Percentiles rank a stretch among this genome's conserved stretches.
These are phyloP conservation scores for Vickermania ingenoplastis DNA, from an alignment of 208 protist species.

Conservation along the genomic window DNA sequence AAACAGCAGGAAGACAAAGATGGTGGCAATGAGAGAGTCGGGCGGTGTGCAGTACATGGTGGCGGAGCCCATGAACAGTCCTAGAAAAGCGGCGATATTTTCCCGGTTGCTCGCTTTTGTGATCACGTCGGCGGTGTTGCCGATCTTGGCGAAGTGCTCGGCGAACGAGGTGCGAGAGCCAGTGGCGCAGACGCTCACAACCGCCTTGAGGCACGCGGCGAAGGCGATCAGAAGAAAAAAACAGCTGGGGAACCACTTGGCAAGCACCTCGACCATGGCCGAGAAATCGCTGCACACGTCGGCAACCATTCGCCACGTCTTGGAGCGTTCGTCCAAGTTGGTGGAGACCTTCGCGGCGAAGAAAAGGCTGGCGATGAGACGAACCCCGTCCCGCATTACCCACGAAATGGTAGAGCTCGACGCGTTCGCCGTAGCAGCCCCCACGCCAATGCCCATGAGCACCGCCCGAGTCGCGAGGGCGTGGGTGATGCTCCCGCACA, in stretches of 20 bases:
- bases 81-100: slow-evolving; percentile 28
- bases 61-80: slow-evolving; percentile 23
- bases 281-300: slow-evolving; percentile 45
- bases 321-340: slow-evolving; percentile 35
- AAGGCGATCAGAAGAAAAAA: slow-evolving; percentile 18
- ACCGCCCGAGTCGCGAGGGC: slow-evolving; percentile 43
- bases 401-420: slow-evolving; percentile 38
- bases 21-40: slow-evolving; percentile 6
- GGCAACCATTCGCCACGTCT: slow-evolving; percentile 48
- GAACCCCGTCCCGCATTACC: slow-evolving; percentile 45
- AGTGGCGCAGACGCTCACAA: slow-evolving; percentile 30
- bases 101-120: slow-evolving; percentile 44
- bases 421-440: slow-evolving; percentile 21
- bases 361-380: slow-evolving; percentile 31
- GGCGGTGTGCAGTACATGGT: slow-evolving; percentile 26
- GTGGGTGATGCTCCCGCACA: slow-evolving; percentile 25
- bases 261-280: slow-evolving; percentile 28
- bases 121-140: slow-evolving; percentile 45
- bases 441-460: slow-evolving; percentile 39
- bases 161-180: slow-evolving; percentile 30
- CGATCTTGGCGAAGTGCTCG: slow-evolving; percentile 42
- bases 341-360: slow-evolving; percentile 27
- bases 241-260: slow-evolving; percentile 13
- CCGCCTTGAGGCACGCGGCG: slow-evolving; percentile 23
- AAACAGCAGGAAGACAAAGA: slow-evolving; percentile 21